Conservation (phyloP, 1,284 basidiomycete genomes). For the Cerioporus squamosus region DNA sequence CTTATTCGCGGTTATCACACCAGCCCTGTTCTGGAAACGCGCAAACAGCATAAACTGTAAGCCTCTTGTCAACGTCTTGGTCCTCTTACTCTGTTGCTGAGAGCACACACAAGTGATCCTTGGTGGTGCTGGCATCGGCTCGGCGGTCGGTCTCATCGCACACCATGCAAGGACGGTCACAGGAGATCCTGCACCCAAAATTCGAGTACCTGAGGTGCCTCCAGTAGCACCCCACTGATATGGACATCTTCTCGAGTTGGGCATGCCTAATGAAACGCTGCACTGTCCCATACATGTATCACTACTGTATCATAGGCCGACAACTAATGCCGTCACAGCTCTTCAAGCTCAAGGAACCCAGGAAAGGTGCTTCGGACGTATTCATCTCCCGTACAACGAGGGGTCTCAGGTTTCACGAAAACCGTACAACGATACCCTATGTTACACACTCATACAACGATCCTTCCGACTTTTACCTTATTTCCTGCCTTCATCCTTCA, state of each 20-base stretch:
- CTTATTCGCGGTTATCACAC: slow-evolving; percentile 61
- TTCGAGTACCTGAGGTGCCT: slow-evolving; percentile 34
- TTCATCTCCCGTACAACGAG: too few species aligned
- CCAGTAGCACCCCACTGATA: slow-evolving; percentile 11
- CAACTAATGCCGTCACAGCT: neutral
- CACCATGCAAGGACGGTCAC: slow-evolving; percentile 55
- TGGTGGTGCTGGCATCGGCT: slow-evolving; percentile 72
- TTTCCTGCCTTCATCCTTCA: slow-evolving; percentile 63
- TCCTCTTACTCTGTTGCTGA: neutral
- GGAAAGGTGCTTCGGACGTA: too few species aligned
- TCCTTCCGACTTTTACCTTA: neutral
- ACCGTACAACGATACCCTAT: neutral
- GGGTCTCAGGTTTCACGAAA: too few species aligned
- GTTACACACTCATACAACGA: neutral
- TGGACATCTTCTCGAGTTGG: neutral
- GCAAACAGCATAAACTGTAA: slow-evolving; percentile 59
- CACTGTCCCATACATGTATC: neutral
- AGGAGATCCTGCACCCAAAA: slow-evolving; percentile 51
- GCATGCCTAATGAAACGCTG: neutral
- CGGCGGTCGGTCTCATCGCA: slow-evolving; percentile 56
- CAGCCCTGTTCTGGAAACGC: slow-evolving; percentile 71
- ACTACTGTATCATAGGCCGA: neutral
- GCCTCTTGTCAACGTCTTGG: slow-evolving; percentile 27
- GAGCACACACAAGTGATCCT: slow-evolving; percentile 54
- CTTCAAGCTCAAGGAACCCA: too few species aligned